A percentile compares a stretch with the other conserved stretches of the same genome.
Evolutionary conservation across 2,329 filamentous ascomycete genomes (phyloP).

Genomic region (Davidsoniella australis): DNA sequence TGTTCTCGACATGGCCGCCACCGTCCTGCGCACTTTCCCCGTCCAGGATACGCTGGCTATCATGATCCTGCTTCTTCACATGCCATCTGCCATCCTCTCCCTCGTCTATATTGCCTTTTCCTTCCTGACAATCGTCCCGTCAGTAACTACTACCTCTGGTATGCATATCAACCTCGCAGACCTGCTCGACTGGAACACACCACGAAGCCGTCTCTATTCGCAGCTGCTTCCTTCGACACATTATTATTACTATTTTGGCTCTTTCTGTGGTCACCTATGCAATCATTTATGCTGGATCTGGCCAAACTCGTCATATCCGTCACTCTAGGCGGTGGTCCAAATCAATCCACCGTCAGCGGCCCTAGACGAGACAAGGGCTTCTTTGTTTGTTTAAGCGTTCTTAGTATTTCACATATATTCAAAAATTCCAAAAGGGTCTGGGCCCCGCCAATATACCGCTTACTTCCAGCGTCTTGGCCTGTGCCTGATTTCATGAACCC

Average conservation of each 20-base stretch:
- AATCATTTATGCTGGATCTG: conserved; percentile 75
- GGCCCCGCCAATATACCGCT: conserved; percentile 7
- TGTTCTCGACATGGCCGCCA: conserved; percentile 61
- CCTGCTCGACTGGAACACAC: conserved; percentile 74
- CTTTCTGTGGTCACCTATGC: conserved; percentile 71
- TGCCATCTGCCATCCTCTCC: conserved; percentile 74
- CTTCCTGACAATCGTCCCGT: conserved; percentile 79
- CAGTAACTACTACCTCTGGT: conserved; percentile 59
- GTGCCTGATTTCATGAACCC: conserved; percentile 11
- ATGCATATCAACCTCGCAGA: conserved; percentile 73
- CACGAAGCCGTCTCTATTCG: conserved; percentile 56
- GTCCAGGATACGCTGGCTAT: conserved; percentile 93
- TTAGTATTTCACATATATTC: conserved; percentile 4
- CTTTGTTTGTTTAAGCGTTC: conserved; percentile 9
- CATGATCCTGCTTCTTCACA: conserved; percentile 83
- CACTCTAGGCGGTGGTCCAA: conserved; percentile 56
- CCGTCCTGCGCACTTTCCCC: conserved; percentile 76
- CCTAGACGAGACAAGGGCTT: conserved; percentile 29
- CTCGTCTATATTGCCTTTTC: conserved; percentile 86
- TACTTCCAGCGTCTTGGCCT: not conserved
- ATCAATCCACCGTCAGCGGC: conserved; percentile 53
- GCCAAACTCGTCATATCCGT: conserved; percentile 88
- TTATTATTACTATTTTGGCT: conserved; percentile 75
- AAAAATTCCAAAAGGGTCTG: conserved; percentile 7
- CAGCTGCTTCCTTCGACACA: conserved; percentile 67